Percentiles rank a stretch among this genome's conserved stretches.
These are phyloP conservation scores for Hypholoma fasciculare DNA, from an alignment of 768 basidiomycete species.

Conservation along the genomic window DNA sequence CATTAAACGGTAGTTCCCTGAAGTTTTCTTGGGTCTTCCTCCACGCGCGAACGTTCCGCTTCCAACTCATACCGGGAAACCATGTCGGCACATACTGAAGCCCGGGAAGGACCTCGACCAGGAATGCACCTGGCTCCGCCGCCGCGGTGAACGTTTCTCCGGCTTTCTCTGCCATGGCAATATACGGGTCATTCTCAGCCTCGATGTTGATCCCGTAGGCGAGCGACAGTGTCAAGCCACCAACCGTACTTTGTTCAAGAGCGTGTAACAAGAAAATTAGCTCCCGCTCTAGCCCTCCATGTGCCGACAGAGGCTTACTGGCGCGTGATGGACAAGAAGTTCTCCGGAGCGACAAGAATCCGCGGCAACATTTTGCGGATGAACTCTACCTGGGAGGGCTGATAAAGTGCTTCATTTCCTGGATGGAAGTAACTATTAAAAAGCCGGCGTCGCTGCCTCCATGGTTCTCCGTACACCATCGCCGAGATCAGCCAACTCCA, in stretches of 20 bases:
- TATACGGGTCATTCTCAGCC: conserved; percentile 41
- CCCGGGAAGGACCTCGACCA: conserved; percentile 43
- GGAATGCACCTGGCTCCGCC: conserved; percentile 39
- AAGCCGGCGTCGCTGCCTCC: conserved; percentile 40
- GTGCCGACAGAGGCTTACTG: conserved; percentile 31
- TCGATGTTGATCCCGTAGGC: conserved; percentile 47
- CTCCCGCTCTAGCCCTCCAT: too few species aligned
- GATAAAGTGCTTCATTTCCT: conserved; percentile 28
- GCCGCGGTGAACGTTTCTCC: conserved; percentile 32
- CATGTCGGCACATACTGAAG: conserved; percentile 52
- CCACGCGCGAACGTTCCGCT: conserved; percentile 50
- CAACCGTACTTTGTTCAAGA: conserved; percentile 32
- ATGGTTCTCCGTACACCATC: conserved; percentile 39
- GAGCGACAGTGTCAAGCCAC: conserved; percentile 38
- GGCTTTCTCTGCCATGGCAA: conserved; percentile 40
- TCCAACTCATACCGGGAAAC: conserved; percentile 62
- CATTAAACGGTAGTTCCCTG: conserved; percentile 35
- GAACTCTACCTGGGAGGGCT: conserved; percentile 27
- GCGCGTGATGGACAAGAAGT: conserved; percentile 33
- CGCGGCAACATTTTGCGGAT: conserved; percentile 30
- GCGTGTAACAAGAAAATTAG: not conserved
- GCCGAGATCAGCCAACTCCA: conserved; percentile 39
- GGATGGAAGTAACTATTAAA: conserved; percentile 43
- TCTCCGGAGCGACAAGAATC: conserved; percentile 33
- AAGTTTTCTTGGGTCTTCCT: conserved; percentile 33